A percentile compares a stretch with the other conserved stretches of the same genome.
Evolutionary conservation across 306 rosid genomes (phyloP).

Genomic region (Myrica gale): DNA sequence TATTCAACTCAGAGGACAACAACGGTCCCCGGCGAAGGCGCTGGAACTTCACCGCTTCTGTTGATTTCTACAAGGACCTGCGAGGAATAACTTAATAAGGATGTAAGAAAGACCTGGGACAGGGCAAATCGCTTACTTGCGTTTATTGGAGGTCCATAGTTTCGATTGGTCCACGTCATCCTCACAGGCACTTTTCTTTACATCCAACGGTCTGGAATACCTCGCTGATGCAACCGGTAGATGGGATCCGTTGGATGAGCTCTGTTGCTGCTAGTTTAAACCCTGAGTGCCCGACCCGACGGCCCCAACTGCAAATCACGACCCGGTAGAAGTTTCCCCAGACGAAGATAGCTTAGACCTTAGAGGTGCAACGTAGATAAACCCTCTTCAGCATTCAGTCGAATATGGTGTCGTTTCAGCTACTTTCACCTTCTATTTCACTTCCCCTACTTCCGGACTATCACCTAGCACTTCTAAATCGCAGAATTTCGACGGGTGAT

Average conservation of each 20-base stretch:
- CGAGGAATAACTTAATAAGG: constrained; percentile 18
- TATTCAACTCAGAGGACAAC: neutral
- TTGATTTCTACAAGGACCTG: constrained; percentile 1
- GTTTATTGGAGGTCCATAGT: neutral
- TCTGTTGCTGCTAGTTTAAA: no score
- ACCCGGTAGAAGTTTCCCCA: constrained; percentile 26
- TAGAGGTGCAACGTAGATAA: constrained; percentile 31
- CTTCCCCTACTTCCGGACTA: constrained; percentile 23
- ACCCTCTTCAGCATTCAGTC: constrained; percentile 38
- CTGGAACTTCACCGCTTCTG: neutral
- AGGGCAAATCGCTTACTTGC: neutral
- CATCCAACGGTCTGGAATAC: constrained; percentile 21
- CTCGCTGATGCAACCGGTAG: neutral
- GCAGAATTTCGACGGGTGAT: neutral
- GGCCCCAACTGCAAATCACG: neutral
- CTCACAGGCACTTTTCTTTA: neutral
- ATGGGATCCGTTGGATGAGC: constrained; percentile 13
- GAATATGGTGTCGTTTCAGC: constrained; percentile 56
- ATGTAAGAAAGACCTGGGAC: neutral
- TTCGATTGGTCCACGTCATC: neutral
- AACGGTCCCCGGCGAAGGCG: neutral
- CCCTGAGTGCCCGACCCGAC: neutral
- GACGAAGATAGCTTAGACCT: neutral
- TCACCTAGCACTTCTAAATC: constrained; percentile 25
- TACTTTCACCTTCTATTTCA: constrained; percentile 31